Evolutionary conservation across 148 eudicot species (phyloP).

Genomic region (Dysphania ambrosioides): DNA sequence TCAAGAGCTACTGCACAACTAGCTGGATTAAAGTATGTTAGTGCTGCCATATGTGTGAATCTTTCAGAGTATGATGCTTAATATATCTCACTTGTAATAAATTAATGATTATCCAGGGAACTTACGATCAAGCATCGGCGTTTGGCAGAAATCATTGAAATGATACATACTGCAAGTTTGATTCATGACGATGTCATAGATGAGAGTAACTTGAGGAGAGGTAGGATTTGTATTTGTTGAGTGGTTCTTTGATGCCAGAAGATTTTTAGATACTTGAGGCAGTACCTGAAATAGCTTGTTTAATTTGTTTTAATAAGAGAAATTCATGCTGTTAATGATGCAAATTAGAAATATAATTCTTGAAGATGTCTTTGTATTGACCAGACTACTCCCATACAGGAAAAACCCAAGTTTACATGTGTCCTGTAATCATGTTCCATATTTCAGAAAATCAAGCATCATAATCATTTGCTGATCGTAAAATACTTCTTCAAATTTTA

Average conservation of each 20-base stretch:
- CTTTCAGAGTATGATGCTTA: not conserved
- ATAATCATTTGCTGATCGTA: not conserved
- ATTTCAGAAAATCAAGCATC: not conserved
- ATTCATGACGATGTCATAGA: constrained; percentile 91
- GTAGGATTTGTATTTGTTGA: constrained; percentile 33
- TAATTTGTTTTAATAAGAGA: not conserved
- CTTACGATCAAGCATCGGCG: constrained; percentile 78
- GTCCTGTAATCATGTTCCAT: not conserved
- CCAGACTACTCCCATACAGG: not conserved
- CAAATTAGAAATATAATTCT: not conserved
- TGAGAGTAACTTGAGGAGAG: constrained; percentile 91
- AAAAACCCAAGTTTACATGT: not conserved
- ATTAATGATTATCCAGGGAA: constrained; percentile 52
- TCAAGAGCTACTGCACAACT: constrained; percentile 81
- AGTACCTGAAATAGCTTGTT: not conserved
- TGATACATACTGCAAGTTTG: constrained; percentile 94
- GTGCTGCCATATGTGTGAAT: constrained; percentile 10
- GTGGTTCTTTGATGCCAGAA: not conserved
- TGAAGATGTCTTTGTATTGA: not conserved
- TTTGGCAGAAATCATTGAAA: constrained; percentile 84
- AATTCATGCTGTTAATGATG: not conserved
- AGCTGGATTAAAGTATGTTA: constrained; percentile 64
- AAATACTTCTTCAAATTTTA: not conserved
- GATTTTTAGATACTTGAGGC: not conserved
- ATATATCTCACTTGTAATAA: constrained; percentile 5